Percentiles rank a stretch among this genome's conserved stretches.
phyloP scores from a whole-genome alignment of 495 filamentous ascomycete species.

The Lophiostoma macrostomum region DNA sequence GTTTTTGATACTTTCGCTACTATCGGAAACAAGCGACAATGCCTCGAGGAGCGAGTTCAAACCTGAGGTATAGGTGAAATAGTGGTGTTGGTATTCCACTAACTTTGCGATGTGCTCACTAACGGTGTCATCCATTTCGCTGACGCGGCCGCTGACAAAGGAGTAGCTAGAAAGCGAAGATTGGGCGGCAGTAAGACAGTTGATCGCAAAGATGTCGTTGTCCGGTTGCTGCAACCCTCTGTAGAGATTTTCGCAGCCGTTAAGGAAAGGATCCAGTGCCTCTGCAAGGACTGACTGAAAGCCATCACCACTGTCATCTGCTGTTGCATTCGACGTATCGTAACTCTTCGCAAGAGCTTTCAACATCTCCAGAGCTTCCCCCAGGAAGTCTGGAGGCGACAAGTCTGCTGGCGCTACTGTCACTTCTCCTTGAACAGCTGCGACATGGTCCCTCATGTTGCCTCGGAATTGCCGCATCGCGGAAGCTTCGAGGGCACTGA shows the following conservation, averaged over 20 bases:
- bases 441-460: conserved; percentile 73
- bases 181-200: conserved; percentile 66
- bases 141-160: conserved; percentile 52
- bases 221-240: conserved; percentile 56
- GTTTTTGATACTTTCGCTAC: conserved; percentile 45
- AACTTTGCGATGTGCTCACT: conserved; percentile 45
- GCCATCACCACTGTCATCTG: conserved; percentile 51
- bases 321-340: conserved; percentile 68
- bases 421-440: conserved; percentile 66
- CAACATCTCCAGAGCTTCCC: conserved; percentile 73
- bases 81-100: conserved; percentile 58
- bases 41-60: conserved; percentile 66
- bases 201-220: conserved; percentile 73
- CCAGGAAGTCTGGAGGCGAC: conserved; percentile 76
- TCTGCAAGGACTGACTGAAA: conserved; percentile 78
- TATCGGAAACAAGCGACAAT: conserved; percentile 49
- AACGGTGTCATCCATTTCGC: conserved; percentile 48
- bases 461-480: conserved; percentile 80
- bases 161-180: conserved; percentile 50
- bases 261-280: conserved; percentile 82
- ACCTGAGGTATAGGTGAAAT: conserved; percentile 72
- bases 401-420: conserved; percentile 66
- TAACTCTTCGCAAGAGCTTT: conserved; percentile 74
- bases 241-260: conserved; percentile 66
- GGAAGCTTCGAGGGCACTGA: conserved; percentile 66